Evolutionary conservation across 495 filamentous ascomycete genomes (phyloP), one percentile per base, ranked within the genome.

Genomic region (Trichodelitschia bisporula): DNA sequence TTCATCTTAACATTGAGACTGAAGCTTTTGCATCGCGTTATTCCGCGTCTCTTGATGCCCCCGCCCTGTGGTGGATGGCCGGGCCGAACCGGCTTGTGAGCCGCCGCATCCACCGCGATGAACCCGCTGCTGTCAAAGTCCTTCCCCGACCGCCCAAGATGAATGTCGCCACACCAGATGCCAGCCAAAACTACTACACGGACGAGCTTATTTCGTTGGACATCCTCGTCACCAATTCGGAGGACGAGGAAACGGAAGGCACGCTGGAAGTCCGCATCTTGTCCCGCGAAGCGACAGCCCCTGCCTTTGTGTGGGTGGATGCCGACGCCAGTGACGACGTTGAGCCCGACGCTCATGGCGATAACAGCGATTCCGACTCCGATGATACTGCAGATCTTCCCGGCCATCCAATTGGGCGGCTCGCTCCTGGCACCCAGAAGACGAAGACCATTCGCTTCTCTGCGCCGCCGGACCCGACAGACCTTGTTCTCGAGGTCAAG

Each of bases 131-230:
- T 38, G 59, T 73, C 18, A 75, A 62, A 28, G 68, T 95, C 19
- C 57, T 79, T 33, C 86, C 84, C 3, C 75, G 86, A 43, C 86
- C 86, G 24, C 86, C 86, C 0, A 95, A 93, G 46, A 70, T 99
- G 50, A 66, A 75, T 36, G 62, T 95, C 19, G 58, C 54, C 16
- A 48, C 75, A 14, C 53, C 61, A 2, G 59, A 65, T 27, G 49
- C 72, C 27, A 55, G 56, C 33, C 56, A 65, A 15, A 66, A 73
- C 19, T 89, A 86, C 48, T 95, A 90, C 42, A 72, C 71, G 2
- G 71, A 84, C 42, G 86, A 99, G 50, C 43, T 51, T 1, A 59
- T 92, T 24, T 41, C 42, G 5, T 48, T 95, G 26, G 53, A 58
- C 11, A 57, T 95, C 21, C 61, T 72, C 17, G 53, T 92, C 12